Conservation (phyloP, 257 asterid species). For the Solanum clarkiae region DNA sequence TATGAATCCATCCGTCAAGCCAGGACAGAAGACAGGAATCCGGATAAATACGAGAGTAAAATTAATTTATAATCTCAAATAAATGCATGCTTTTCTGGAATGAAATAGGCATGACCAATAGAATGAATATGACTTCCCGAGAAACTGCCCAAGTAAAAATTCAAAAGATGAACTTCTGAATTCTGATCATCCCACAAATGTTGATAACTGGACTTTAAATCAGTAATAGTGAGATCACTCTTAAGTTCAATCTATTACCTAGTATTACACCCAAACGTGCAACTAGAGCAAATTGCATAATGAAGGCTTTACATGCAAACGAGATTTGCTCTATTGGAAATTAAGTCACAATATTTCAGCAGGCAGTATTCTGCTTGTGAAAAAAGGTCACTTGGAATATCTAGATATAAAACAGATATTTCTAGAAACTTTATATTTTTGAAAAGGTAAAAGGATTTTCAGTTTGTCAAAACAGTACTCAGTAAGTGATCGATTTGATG, state of each 20-base stretch:
- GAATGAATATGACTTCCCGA: not conserved
- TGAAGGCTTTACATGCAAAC: not conserved
- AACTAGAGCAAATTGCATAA: not conserved
- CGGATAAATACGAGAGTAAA: constrained; percentile 1
- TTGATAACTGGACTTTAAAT: not conserved
- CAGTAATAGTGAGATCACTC: not conserved
- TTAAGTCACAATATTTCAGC: not conserved
- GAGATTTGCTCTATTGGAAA: not conserved
- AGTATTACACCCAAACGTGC: not conserved
- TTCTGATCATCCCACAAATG: not conserved
- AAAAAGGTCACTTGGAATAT: not conserved
- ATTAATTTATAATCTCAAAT: not conserved
- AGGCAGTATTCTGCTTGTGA: not conserved
- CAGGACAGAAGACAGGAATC: constrained; percentile 83
- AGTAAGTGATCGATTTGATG: no score
- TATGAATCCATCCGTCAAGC: constrained; percentile 83
- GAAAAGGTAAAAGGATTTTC: not conserved
- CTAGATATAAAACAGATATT: not conserved
- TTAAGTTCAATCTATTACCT: not conserved
- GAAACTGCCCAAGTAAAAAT: not conserved
- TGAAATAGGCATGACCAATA: not conserved
- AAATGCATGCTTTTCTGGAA: not conserved
- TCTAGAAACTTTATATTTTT: not conserved
- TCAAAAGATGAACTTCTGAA: not conserved
- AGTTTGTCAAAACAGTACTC: not conserved